Base-by-base conservation (phyloP, 768 basidiomycete genomes). In the Melanogaster broomeanus region DNA sequence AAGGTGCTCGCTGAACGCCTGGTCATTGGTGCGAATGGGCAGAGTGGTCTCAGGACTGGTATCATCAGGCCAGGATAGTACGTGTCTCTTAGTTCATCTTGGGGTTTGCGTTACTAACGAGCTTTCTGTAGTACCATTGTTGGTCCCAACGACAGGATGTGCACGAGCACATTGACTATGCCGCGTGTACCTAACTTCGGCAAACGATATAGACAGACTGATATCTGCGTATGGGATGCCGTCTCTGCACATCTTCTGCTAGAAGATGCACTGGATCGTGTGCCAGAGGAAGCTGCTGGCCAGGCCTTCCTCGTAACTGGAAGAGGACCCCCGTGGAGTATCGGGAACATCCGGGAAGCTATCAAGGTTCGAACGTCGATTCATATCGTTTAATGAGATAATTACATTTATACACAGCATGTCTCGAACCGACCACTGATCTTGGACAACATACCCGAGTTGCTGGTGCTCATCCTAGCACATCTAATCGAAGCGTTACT, bases 1-100 rank as follows among this genome's bases (percentile, higher is more conserved):
- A 84, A 84, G 62, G 73, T 75, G 10, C 58, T 73, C 47, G 82
- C 80, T 1, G 82, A 84, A 63, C 68, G 74, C 59, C 65, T 82
- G 33, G 78, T 84, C 6, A 63, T 79, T n/a, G 69, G 66, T 1
- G 80, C 82, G n/a, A 81, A 83, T 59, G 74, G 72, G 5, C 62
- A 71, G 45, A 69, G 69, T 5, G 73, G 73, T 9, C 63, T 84
- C 11, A 62, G 72, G 43, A 83, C 83, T 3, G 80, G 66, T 1
- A 63, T 68, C 21, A 44, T 73, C 34, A 65, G 69, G 15, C 72
- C 72, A 5, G 69, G 67, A 35, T 62, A 57, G 72, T 73, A 42
- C 48, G 68, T 59, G 10, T 11, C 9, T 28, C 10, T 30, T 33
- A 19, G 40, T 19, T 22, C 24, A 35, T 33, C 18, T 34, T 22